Evolutionary conservation across 2,329 filamentous ascomycete genomes (phyloP).

Genomic region (Helotiales sp.): DNA sequence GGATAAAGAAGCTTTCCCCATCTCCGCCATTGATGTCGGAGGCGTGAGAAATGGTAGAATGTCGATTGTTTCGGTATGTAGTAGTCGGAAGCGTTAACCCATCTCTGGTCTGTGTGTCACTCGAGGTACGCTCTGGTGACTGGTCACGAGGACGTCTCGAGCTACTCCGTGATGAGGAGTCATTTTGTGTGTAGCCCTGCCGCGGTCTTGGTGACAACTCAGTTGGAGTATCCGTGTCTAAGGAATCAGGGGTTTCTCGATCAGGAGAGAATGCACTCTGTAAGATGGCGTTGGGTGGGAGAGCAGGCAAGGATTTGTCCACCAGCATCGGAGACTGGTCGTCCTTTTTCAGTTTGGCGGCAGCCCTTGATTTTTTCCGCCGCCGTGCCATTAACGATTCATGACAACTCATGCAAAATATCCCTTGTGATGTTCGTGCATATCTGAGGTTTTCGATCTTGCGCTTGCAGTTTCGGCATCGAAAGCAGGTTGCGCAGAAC

Average conservation of each 20-base stretch:
- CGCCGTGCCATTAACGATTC: conserved; percentile 94
- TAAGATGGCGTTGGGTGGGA: conserved; percentile 76
- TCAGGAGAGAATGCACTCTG: conserved; percentile 64
- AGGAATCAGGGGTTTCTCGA: conserved; percentile 60
- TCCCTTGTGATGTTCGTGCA: conserved; percentile 95
- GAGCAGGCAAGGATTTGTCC: conserved; percentile 90
- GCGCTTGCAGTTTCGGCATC: conserved; percentile 96
- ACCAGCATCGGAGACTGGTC: conserved; percentile 70
- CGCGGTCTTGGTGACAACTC: conserved; percentile 71
- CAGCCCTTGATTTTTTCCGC: conserved; percentile 81
- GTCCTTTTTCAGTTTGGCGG: conserved; percentile 66
- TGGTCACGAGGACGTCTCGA: conserved; percentile 50
- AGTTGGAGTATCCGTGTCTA: conserved; percentile 69
- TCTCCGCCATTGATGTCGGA: conserved; percentile 49
- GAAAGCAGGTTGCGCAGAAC: conserved; percentile 96
- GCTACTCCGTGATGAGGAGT: conserved; percentile 60
- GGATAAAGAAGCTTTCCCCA: conserved; percentile 70
- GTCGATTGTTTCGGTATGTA: conserved; percentile 78
- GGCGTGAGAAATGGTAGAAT: conserved; percentile 68
- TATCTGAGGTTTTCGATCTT: conserved; percentile 99
- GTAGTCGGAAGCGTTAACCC: conserved; percentile 74
- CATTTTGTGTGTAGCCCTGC: conserved; percentile 55
- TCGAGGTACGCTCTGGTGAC: conserved; percentile 58
- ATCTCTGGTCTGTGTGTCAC: conserved; percentile 54
- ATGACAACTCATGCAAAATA: conserved; percentile 99